Percentiles rank a stretch among this genome's conserved stretches.
Evolutionary conservation across 2,329 filamentous ascomycete species (phyloP).

Genomic region (Plenodomus tracheiphilus): DNA sequence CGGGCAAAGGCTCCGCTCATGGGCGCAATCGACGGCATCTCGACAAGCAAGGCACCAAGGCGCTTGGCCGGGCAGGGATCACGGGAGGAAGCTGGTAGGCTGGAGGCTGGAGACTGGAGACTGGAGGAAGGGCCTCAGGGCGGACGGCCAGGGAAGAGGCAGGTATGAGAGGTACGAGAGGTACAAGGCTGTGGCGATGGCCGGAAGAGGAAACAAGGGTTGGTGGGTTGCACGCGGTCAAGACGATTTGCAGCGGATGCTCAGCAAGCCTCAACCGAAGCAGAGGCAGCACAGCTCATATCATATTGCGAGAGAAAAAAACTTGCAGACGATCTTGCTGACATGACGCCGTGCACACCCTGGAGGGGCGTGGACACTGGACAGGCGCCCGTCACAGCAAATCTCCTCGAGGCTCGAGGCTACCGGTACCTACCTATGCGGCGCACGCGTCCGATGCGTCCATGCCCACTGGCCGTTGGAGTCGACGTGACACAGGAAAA

Average conservation of each 20-base stretch:
- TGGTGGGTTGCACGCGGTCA: conserved; percentile 22
- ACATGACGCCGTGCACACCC: conserved; percentile 7
- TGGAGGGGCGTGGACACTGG: neutral
- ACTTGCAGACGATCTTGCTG: neutral
- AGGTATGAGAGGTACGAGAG: too few relatives aligned
- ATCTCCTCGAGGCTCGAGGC: conserved; percentile 5
- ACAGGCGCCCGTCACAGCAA: neutral
- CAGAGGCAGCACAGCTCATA: conserved; percentile 7
- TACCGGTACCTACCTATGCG: too few relatives aligned
- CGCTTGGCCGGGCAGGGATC: neutral
- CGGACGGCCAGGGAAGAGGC: neutral
- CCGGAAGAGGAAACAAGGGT: conserved; percentile 23
- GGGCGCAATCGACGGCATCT: conserved; percentile 48
- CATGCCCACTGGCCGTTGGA: conserved; percentile 11
- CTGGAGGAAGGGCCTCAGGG: too few relatives aligned
- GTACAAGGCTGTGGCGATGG: conserved; percentile 7
- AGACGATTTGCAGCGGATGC: conserved; percentile 20
- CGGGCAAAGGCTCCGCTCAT: conserved; percentile 37
- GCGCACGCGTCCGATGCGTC: conserved; percentile 22
- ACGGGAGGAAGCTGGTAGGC: neutral
- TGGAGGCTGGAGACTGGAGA: too few relatives aligned
- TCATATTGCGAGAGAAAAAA: neutral
- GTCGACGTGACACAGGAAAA: conserved; percentile 31
- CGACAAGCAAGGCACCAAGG: conserved; percentile 1
- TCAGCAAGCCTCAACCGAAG: conserved; percentile 19